Conservation (phyloP, 2,329 filamentous ascomycete species). For the Neofusicoccum parvum region DNA sequence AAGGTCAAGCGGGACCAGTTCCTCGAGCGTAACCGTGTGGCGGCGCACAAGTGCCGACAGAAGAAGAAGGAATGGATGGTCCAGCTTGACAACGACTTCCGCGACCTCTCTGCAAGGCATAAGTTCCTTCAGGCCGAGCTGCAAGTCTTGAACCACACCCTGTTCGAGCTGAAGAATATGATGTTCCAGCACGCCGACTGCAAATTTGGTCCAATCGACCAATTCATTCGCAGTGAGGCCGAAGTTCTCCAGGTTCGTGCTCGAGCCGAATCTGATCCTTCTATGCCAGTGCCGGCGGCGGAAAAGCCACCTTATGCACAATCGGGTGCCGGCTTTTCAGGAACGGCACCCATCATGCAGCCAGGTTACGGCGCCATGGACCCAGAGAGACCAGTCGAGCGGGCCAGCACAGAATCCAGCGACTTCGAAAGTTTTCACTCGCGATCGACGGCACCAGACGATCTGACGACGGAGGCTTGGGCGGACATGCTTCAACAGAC, state of each 20-base stretch:
- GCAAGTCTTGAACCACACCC: slow-evolving; percentile 4
- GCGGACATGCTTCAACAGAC: neutral
- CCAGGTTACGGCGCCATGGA: neutral
- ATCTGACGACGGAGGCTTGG: neutral
- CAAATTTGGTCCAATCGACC: slow-evolving; percentile 28
- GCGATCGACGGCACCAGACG: neutral
- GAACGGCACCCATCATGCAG: neutral
- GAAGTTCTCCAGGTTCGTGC: neutral
- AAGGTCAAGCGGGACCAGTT: slow-evolving; percentile 15
- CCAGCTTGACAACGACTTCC: slow-evolving; percentile 51
- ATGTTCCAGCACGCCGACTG: slow-evolving; percentile 36
- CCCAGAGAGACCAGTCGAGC: neutral
- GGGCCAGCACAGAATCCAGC: neutral
- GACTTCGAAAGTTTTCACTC: neutral
- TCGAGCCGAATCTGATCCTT: neutral
- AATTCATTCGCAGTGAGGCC: neutral
- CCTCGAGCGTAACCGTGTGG: slow-evolving; percentile 70
- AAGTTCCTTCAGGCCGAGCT: slow-evolving; percentile 38
- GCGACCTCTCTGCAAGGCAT: slow-evolving; percentile 40
- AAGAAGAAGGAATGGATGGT: slow-evolving; percentile 65
- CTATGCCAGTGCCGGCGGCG: neutral
- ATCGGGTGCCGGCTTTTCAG: neutral
- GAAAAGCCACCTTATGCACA: neutral
- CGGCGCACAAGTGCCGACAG: slow-evolving; percentile 73
- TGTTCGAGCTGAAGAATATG: slow-evolving; percentile 22